Base-by-base conservation (phyloP, 73 alveolate genomes). In the Tetrahymena elliotti region DNA sequence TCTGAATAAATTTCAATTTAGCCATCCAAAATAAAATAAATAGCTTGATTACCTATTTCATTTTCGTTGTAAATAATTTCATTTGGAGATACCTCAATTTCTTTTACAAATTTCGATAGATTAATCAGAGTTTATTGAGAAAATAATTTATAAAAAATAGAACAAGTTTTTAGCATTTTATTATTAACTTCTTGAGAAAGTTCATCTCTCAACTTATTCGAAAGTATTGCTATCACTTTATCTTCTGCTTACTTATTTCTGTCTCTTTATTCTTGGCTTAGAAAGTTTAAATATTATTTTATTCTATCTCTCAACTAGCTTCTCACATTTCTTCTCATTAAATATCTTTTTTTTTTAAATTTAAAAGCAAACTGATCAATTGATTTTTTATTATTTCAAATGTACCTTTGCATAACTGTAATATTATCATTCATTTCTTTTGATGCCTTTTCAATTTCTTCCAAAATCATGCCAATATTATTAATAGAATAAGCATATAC, bases 401-500 rank as follows among this genome's bases (percentile, higher is more conserved):
- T n/a, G n/a, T n/a, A 68, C 88, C 88, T 68, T 68, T 68, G 88
- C 88, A 68, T 68, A 31, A 68, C 36, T 0, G 20, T 68, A 6
- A 68, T 68, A 16, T 68, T 68, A 10, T 68, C 88, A 68, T 68
- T 68, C 88, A 68, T 68, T 68, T 68, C 36, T 68, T 31, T 68
- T 22, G 88, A 68, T n/a, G 38, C 20, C n/a, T 68, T 68, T 68
- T 94, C 83, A 18, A 68, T 39, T 84, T 93, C 93, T 35, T 94
- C 83, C 13, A 94, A 53, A 40, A 94, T 94, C 93, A 94, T 94
- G 33, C 96, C 96, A 47, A 94, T 94, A 18, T 39, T 38, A 94
- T 92, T 94, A 13, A 94, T 94, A 22, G 96, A 94, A 94, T 94
- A 94, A 4, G 94, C 96, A 52, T 83, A 94, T 39, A 94, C 52